Conservation (phyloP, 805 yeast genomes). For the Clavispora santaluciae region DNA sequence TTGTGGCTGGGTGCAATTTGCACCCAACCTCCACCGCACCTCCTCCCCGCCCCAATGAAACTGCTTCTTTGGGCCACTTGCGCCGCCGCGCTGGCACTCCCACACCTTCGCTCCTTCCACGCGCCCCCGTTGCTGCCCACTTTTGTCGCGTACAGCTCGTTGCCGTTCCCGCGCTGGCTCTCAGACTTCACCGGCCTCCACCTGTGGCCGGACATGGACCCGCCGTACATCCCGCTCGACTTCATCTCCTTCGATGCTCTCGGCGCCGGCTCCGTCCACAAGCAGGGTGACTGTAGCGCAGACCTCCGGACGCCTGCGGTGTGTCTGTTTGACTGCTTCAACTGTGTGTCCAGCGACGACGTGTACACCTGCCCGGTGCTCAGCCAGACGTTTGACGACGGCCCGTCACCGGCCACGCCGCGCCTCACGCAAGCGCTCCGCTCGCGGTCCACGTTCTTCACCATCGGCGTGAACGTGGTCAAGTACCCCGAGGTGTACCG, state of each 20-base stretch:
- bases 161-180: conserved; percentile 79
- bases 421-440: conserved; percentile 49
- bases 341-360: conserved; percentile 74
- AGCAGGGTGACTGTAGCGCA: conserved; percentile 55
- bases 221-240: conserved; percentile 82
- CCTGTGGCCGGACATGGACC: conserved; percentile 82
- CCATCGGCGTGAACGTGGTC: conserved; percentile 77
- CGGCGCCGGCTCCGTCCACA: conserved; percentile 44
- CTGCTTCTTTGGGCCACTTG: neutral
- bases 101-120: neutral
- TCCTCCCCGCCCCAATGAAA: neutral
- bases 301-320: conserved; percentile 36
- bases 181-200: conserved; percentile 63
- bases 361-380: conserved; percentile 66
- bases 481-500: conserved; percentile 69
- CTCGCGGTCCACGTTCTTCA: conserved; percentile 70
- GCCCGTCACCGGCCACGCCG: conserved; percentile 75
- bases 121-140: conserved; percentile 7
- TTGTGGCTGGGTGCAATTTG: too few species aligned
- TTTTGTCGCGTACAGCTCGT: neutral
- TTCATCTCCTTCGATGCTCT: conserved; percentile 55
- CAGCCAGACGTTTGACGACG: conserved; percentile 92
- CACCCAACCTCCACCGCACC: too few species aligned
- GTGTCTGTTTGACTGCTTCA: conserved; percentile 84
- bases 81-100: neutral